Conservation (phyloP, 2,329 filamentous ascomycete genomes). For the Aotearoamyces nothofagi region DNA sequence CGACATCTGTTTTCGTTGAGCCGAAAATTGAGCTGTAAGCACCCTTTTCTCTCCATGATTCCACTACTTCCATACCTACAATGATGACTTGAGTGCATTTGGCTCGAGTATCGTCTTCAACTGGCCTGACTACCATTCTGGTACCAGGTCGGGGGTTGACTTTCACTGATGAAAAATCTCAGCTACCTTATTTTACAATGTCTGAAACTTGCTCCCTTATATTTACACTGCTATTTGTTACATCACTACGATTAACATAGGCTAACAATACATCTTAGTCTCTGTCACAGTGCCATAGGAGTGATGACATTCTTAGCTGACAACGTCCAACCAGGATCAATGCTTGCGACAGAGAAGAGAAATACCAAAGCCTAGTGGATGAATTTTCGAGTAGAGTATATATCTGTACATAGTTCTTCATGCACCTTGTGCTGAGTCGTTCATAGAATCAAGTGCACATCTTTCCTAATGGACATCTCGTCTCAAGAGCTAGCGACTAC, state of each 20-base stretch:
- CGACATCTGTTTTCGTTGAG: slow-evolving; percentile 19
- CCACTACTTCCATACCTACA: slow-evolving; percentile 21
- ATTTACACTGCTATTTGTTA: slow-evolving; percentile 7
- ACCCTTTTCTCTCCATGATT: not conserved
- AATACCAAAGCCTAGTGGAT: slow-evolving; percentile 62
- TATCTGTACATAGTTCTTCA: slow-evolving; percentile 23
- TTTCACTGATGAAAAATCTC: slow-evolving; percentile 98
- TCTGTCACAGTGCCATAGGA: too few relatives aligned
- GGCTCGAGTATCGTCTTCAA: slow-evolving; percentile 87
- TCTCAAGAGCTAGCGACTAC: slow-evolving; percentile 92
- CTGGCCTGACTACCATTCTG: slow-evolving; percentile 60
- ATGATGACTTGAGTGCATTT: slow-evolving; percentile 99
- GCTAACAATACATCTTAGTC: too few relatives aligned
- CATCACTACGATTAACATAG: slow-evolving; percentile 8
- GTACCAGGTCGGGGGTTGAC: slow-evolving; percentile 41
- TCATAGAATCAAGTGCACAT: slow-evolving; percentile 73
- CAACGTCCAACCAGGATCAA: slow-evolving; percentile 78
- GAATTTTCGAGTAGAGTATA: slow-evolving; percentile 81
- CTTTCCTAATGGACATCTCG: slow-evolving; percentile 84
- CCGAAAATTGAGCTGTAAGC: slow-evolving; percentile 14
- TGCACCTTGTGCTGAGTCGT: slow-evolving; percentile 21
- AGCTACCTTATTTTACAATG: slow-evolving; percentile 87
- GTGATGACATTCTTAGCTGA: too few relatives aligned
- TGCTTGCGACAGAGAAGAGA: slow-evolving; percentile 86
- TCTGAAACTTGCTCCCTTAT: slow-evolving; percentile 57